These are phyloP conservation scores for Erodium trifolium DNA, from an alignment of 441 rosid species.

Conservation along the genomic window DNA sequence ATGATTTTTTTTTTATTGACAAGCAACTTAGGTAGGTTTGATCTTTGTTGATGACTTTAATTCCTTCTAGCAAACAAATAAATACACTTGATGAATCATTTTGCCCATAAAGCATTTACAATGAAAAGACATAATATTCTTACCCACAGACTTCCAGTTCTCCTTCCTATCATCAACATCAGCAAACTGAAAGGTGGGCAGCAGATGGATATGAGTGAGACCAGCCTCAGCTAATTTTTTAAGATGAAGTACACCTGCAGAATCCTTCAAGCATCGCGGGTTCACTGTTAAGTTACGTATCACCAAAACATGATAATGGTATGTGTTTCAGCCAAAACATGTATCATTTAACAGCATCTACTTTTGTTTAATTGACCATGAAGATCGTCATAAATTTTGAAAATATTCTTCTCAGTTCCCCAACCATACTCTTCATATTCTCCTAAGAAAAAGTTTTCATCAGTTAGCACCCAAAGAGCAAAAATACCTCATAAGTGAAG, in stretches of 20 bases:
- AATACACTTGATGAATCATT: background rate
- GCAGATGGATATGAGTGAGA: conserved; percentile 78
- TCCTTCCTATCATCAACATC: conserved; percentile 76
- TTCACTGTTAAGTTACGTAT: conserved; percentile 14
- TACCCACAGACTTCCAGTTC: conserved; percentile 83
- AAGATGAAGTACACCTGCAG: conserved; percentile 69
- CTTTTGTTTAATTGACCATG: background rate
- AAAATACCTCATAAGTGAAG: conserved; percentile 64
- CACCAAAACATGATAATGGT: background rate
- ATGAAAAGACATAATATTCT: conserved; percentile 14
- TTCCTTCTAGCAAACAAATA: background rate
- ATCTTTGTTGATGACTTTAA: background rate
- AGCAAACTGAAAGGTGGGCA: conserved; percentile 85
- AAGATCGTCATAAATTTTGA: background rate
- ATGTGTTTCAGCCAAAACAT: background rate
- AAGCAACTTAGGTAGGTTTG: background rate
- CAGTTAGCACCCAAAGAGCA: conserved; percentile 18
- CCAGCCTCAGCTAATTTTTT: conserved; percentile 82
- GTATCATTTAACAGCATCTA: background rate
- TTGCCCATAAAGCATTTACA: background rate
- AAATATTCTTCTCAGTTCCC: background rate
- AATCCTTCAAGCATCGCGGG: conserved; percentile 45
- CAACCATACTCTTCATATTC: background rate
- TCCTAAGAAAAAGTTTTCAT: background rate
- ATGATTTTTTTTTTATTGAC: background rate